Evolutionary conservation across 306 rosid genomes (phyloP), one percentile per base, ranked within the genome.

Genomic region (Echinosophora koreensis): DNA sequence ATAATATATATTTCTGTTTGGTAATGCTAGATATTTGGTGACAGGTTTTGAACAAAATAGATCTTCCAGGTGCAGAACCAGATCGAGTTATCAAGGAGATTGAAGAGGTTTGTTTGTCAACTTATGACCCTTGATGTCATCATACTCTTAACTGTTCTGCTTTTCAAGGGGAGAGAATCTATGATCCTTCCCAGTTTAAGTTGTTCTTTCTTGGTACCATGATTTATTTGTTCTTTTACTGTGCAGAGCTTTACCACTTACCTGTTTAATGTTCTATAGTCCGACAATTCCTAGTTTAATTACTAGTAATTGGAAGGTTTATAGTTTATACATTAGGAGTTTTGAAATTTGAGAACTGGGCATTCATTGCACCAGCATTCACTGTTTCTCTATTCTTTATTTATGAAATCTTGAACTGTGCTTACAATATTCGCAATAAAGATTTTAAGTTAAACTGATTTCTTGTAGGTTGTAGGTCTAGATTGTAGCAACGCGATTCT

Each of bases 51-150:
- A 94, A 94, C 85, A 94, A 94, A 82, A 94, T 94, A 42, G 98
- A 94, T 79, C 98, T 94, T 72, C 98, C 98, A 1, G 98, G 98
- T 46, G 98, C 97, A 76, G 96, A 94, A 37, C 98, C 98, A 17
- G 94, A 87, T 30, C 88, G 85, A 52, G 98, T 94, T 47, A 83
- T 89, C 28, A 78, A 84, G 80, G 98, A 94, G 82, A 92, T 94
- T 57, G 98, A 94, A 83, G 98, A 94, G 89, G 96, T 94, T 54
- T 80, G 80, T 80, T 66, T 86, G 69, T 78, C 32, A 42, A 70
- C 35, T 67, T 60, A 74, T 65, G 6, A 42, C 47, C 76, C 51
- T 74, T 22, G 63, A 66, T 64, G 69, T 64, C 47, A 67, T 60
- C 17, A 51, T 38, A 37, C 77, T 71, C 62, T 34, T 71, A 54